Percentiles rank a stretch among this genome's conserved stretches.
Conservation (phyloP, 176 grass and related monocot genomes). For the Avena atlantica region DNA sequence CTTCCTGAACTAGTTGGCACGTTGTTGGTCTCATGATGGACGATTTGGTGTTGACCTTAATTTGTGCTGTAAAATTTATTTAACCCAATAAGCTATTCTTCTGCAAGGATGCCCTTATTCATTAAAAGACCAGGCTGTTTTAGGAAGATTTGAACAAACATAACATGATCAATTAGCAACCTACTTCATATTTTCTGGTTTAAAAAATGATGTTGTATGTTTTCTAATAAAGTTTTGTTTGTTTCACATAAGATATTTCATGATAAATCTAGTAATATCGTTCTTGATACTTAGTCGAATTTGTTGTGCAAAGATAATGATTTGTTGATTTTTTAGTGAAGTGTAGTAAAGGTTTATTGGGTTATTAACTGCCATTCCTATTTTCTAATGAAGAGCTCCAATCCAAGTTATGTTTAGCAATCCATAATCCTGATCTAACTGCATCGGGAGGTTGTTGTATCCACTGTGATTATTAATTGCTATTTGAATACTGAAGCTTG, state of each 20-base stretch:
- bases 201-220: background rate
- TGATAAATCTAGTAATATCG: background rate
- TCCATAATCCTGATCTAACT: background rate
- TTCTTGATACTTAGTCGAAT: background rate
- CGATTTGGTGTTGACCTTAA: background rate
- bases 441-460: background rate
- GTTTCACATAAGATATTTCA: background rate
- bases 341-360: background rate
- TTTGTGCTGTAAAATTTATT: background rate
- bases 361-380: background rate
- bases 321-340: background rate
- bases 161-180: background rate
- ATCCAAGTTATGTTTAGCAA: background rate
- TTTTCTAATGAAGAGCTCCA: background rate
- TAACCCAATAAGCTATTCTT: background rate
- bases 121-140: background rate
- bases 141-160: background rate
- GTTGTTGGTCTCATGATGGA: background rate
- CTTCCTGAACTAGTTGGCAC: background rate
- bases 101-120: background rate
- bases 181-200: background rate
- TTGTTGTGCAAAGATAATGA: background rate
- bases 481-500: background rate
- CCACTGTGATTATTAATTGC: background rate
- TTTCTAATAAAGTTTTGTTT: background rate